Base-by-base conservation (phyloP, 176 grass and related monocot species). In the Triticum urartu region DNA sequence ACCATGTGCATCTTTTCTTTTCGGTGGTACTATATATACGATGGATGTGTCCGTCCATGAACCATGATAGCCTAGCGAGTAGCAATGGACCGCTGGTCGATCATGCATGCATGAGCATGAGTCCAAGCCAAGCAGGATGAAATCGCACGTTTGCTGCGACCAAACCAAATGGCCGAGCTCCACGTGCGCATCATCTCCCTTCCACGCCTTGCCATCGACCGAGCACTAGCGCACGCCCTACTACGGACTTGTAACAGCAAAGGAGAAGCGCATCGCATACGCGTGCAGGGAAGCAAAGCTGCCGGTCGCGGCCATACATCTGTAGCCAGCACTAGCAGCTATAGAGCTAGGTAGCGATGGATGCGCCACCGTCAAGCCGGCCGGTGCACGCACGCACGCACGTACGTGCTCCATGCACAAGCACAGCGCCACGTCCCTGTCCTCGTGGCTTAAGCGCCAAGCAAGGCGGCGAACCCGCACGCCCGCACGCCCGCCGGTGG, bases 371-470 rank as follows among this genome's bases (percentile, higher is more conserved):
- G 18, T 2, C 22, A 24, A 14, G 45, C 56, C 78, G 6, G 39
- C 38, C 58, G 79, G 30, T 64, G 28, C 26, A 40, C 33, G 67
- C 21, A 15, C 33, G 67, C 10, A 15, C 35, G 47, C 4, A 50
- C 45, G 45, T 50, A 50, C 47, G 13, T 15, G 5, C 14, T 28
- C 70, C 64, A 43, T 58, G 32, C 2, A 24, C 64, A 43, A 42
- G 32, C 2, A 24, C 35, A 4, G 0, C 47, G 32, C 24, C 72
- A 52, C 79, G 40, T 52, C 81, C 14, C 11, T 48, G 75, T 89
- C 87, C 64, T 65, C 13, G n/a, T 73, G 30, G 24, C 81, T 89
- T 84, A 0, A 5, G 56, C 18, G 63, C 15, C 75, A 89, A 89
- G 87, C 64, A 72, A 88, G 25, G 58, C 7, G 15, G 12, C 33